Conservation (phyloP, 176 grass and related monocot species). For the Bonia amplexicaulis region DNA sequence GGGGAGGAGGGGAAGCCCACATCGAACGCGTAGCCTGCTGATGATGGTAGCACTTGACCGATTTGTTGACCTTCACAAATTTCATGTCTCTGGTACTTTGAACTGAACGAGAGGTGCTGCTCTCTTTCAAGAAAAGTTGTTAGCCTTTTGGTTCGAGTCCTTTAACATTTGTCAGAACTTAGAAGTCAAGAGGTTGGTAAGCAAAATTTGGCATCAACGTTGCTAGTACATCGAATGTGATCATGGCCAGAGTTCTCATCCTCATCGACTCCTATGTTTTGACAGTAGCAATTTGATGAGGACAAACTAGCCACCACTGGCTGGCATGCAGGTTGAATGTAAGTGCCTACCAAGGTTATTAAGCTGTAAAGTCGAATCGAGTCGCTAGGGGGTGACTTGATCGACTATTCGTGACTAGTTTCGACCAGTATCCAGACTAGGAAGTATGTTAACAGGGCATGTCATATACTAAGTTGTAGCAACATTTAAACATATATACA, state of each 20-base stretch:
- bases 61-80: slow-evolving; percentile 19
- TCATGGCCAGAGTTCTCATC: neutral
- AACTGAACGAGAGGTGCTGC: neutral
- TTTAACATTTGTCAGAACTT: neutral
- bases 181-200: slow-evolving; percentile 8
- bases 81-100: neutral
- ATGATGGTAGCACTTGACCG: neutral
- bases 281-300: slow-evolving; percentile 32
- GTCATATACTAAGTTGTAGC: too few relatives aligned
- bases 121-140: neutral
- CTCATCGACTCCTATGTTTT: slow-evolving; percentile 18
- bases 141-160: neutral
- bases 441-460: too few relatives aligned
- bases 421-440: too few relatives aligned
- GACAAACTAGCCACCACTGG: slow-evolving; percentile 7
- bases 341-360: neutral
- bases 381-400: too few relatives aligned
- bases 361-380: too few relatives aligned
- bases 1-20: neutral
- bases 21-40: neutral
- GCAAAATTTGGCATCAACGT: slow-evolving; percentile 3
- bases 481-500: too few relatives aligned
- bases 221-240: slow-evolving; percentile 8
- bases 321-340: slow-evolving; percentile 20
- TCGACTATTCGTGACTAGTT: too few relatives aligned